Evolutionary conservation across 2,329 filamentous ascomycete species (phyloP).

Genomic region (Fusarium succisae): DNA sequence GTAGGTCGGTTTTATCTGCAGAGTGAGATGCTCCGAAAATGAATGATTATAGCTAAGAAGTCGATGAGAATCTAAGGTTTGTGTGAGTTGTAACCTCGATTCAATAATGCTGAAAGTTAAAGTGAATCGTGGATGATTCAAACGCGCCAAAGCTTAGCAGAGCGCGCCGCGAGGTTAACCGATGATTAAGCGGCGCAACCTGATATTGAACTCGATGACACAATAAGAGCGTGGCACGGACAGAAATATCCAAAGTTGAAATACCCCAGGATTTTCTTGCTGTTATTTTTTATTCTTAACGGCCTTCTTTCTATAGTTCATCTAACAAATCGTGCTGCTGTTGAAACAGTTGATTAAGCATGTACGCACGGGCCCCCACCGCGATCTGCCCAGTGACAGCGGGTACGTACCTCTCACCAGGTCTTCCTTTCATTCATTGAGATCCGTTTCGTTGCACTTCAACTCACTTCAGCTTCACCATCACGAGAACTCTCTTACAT

Average conservation of each 20-base stretch:
- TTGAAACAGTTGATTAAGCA: background rate
- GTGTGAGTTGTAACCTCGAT: slow-evolving; percentile 13
- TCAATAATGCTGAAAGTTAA: slow-evolving; percentile 15
- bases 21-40: background rate
- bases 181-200: slow-evolving; percentile 35
- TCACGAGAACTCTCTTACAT: background rate
- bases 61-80: background rate
- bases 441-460: background rate
- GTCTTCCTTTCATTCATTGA: background rate
- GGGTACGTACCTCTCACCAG: background rate
- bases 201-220: too few relatives aligned
- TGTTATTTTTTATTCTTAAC: background rate
- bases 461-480: slow-evolving; percentile 1
- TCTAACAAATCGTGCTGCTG: background rate
- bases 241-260: too few relatives aligned
- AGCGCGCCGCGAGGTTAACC: slow-evolving; percentile 27
- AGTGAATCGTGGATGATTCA: slow-evolving; percentile 12
- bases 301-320: background rate
- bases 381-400: background rate
- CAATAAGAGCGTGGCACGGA: background rate
- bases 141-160: slow-evolving; percentile 20
- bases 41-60: background rate
- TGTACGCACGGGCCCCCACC: background rate
- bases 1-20: too few relatives aligned
- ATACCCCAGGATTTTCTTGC: background rate